Evolutionary conservation across 148 eudicot genomes (phyloP), one percentile per base, ranked within the genome.

Genomic region (Spergularia bocconei): DNA sequence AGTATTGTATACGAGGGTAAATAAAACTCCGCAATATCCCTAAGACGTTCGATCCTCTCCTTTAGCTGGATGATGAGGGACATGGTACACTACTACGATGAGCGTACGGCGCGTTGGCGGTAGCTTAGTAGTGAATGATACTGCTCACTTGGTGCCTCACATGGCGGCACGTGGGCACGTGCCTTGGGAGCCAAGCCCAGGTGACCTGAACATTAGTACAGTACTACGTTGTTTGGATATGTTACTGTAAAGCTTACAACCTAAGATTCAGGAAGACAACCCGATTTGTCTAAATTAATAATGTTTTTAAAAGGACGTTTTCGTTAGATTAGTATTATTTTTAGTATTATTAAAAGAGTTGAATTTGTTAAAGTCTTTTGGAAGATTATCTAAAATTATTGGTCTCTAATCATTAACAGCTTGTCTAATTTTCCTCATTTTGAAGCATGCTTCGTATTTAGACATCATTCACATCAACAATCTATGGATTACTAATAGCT

Each of bases 131-230:
- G 64, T 68, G 67, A 72, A 77, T 68, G 78, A 81, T 77, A 53
- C 61, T 33, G 16, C 44, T 79, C 78, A 79, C 71, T 67, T 69
- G 23, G 44, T 51, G n/a, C 8, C 29, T 63, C 81, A 82, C 84
- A 82, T 81, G 84, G 68, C 2, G 71, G 72, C 81, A 82, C 84
- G 81, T 81, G 80, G 77, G 65, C 80, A 73, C 79, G 80, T 81
- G 81, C 20, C 54, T 6, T 4, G 36, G 65, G 10, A 48, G 83
- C 74, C 63, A 73, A 73, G 75, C 54, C 73, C 74, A 78, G 81
- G 71, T 74, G 63, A 75, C 9, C 54, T 73, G 70, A 67, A 79
- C 72, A 76, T 51, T 0, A 44, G 52, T 11, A 39, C 9, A 38
- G 39, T 36, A 59, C 16, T 20, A 58, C 15, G 54, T 67, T 51